Base-by-base conservation (phyloP, 2,329 filamentous ascomycete species). In the Aspergillus fumigatus region DNA sequence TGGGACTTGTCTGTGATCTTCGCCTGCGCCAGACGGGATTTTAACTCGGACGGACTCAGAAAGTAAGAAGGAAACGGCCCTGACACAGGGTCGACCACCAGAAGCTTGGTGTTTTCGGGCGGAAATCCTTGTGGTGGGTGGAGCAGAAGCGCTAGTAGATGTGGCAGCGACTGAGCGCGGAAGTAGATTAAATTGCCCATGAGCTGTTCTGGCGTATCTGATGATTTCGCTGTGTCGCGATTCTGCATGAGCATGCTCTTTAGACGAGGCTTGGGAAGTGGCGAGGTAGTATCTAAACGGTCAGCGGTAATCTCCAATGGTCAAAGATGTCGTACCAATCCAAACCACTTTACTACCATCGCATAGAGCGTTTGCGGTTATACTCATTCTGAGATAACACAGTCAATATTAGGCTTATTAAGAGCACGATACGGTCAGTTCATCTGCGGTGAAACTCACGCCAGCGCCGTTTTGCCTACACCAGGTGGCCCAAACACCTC, bases 401-500 rank as follows among this genome's bases (percentile, higher is more conserved):
- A 50, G 21, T n/a, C 54, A 51, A 54, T 57, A 52, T 70, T 59
- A 56, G 48, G 56, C 50, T 17, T 49, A 9, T 27, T 10, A 23
- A 23, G 21, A 14, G 0, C 10, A 23, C 10, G 9, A 23, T 10
- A 47, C 2, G 14, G 14, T 6, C 32, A 17, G 32, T 38, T 17
- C 32, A 7, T 38, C 32, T 38, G 32, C 5, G 11, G 21, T 25
- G 10, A 57, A 50, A 75, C 84, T 75, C 79, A 93, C 89, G 87
- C 89, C 64, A 97, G 78, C 11, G 88, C 81, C 3, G 91, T 96
- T 79, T 96, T 97, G 29, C 92, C 93, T 26, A 84, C 84, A 1
- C 92, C 92, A 8, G 90, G 88, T 10, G 92, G 91, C 0, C 93
- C 93, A 83, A 90, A 96, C 51, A 96, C 77, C 73, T 97, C 93